phyloP scores from a whole-genome alignment of 345 rosid genomes.

The Reutealis trisperma region DNA sequence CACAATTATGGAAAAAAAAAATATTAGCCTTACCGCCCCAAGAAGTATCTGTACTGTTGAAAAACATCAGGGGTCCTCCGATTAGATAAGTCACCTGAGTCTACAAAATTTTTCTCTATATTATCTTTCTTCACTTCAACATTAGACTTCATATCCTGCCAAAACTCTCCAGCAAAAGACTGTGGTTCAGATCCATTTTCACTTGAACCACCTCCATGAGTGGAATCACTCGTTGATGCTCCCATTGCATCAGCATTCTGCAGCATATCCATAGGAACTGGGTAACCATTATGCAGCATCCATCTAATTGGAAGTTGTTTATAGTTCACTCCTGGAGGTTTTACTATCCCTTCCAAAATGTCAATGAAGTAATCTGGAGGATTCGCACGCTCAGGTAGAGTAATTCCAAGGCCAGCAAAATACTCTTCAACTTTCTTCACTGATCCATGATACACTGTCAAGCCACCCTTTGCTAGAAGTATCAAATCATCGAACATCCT shows the following conservation, averaged over 20 bases:
- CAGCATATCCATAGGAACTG: slow-evolving; percentile 88
- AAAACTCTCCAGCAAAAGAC: slow-evolving; percentile 79
- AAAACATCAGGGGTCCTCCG: slow-evolving; percentile 66
- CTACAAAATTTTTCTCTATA: slow-evolving; percentile 49
- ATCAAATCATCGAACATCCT: slow-evolving; percentile 95
- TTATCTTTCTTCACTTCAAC: slow-evolving; percentile 67
- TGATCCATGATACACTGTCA: slow-evolving; percentile 89
- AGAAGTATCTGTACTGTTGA: slow-evolving; percentile 81
- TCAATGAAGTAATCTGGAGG: slow-evolving; percentile 99
- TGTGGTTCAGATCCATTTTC: slow-evolving; percentile 43
- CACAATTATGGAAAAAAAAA: background rate
- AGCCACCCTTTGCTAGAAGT: slow-evolving; percentile 95
- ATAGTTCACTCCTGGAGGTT: slow-evolving; percentile 64
- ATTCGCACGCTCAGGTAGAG: slow-evolving; percentile 85
- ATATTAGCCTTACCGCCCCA: slow-evolving; percentile 63
- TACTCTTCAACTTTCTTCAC: slow-evolving; percentile 94
- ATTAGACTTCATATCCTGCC: slow-evolving; percentile 72
- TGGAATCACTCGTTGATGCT: slow-evolving; percentile 49
- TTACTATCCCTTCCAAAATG: slow-evolving; percentile 87
- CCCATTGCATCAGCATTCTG: slow-evolving; percentile 54
- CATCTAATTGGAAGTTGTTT: slow-evolving; percentile 91
- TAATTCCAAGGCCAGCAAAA: slow-evolving; percentile 73
- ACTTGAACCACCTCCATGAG: slow-evolving; percentile 43
- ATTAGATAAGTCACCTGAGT: slow-evolving; percentile 61
- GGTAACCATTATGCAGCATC: slow-evolving; percentile 97